Evolutionary conservation across 768 basidiomycete species (phyloP).

Genomic region (Chalciporus chontae): DNA sequence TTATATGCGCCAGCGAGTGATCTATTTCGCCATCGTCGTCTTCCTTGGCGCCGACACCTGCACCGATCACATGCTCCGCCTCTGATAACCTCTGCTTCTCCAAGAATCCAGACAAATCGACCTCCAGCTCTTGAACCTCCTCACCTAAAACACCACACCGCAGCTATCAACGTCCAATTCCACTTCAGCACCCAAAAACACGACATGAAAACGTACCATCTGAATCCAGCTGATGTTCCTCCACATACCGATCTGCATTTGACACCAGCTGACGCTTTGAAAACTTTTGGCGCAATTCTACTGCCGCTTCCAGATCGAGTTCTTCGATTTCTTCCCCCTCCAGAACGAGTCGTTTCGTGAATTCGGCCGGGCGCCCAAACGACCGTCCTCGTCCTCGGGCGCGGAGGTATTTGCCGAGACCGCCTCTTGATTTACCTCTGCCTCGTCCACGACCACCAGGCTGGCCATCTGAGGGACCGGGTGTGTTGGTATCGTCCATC

Average conservation of each 20-base stretch:
- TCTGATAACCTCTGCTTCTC: slow-evolving; percentile 57
- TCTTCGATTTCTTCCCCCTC: slow-evolving; percentile 50
- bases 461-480: slow-evolving; percentile 11
- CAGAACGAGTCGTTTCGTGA: slow-evolving; percentile 54
- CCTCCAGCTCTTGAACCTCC: slow-evolving; percentile 63
- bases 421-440: slow-evolving; percentile 59
- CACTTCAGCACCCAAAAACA: background rate
- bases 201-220: slow-evolving; percentile 47
- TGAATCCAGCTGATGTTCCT: slow-evolving; percentile 65
- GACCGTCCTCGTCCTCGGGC: slow-evolving; percentile 64
- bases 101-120: slow-evolving; percentile 66
- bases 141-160: slow-evolving; percentile 44
- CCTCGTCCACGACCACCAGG: slow-evolving; percentile 42
- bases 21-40: slow-evolving; percentile 58
- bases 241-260: slow-evolving; percentile 72
- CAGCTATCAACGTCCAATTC: background rate
- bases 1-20: slow-evolving; percentile 50
- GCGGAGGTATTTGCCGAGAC: slow-evolving; percentile 70
- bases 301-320: slow-evolving; percentile 41
- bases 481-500: slow-evolving; percentile 11
- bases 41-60: slow-evolving; percentile 20
- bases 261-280: slow-evolving; percentile 56
- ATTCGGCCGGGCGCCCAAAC: slow-evolving; percentile 62
- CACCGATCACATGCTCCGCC: slow-evolving; percentile 13
- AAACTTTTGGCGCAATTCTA: slow-evolving; percentile 49